A percentile compares a stretch with the other conserved stretches of the same genome.
Evolutionary conservation across 2,329 filamentous ascomycete genomes (phyloP).

Genomic region (Pseudopithomyces chartarum): DNA sequence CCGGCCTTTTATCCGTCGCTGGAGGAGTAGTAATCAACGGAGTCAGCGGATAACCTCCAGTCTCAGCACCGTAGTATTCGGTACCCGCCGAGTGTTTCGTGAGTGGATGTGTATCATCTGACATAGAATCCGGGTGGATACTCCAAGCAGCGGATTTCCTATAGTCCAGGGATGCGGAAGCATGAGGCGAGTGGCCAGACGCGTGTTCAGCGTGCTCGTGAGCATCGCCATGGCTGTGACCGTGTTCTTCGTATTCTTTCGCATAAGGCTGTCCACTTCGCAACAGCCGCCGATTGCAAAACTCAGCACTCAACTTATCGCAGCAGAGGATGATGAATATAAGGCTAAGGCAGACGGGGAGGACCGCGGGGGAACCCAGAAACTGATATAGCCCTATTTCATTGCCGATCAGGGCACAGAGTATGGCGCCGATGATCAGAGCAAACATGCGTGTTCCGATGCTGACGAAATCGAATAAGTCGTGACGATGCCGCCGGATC

Average conservation of each 20-base stretch:
- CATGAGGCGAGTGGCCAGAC: conserved; percentile 14
- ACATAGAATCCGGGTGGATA: conserved; percentile 18
- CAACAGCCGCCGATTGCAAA: conserved; percentile 35
- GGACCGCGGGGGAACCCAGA: conserved; percentile 38
- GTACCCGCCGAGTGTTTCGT: conserved; percentile 14
- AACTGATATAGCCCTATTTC: conserved; percentile 25
- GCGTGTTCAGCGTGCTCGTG: conserved; percentile 19
- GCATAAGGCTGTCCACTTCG: conserved; percentile 39
- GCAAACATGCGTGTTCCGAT: conserved; percentile 37
- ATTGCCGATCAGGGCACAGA: conserved; percentile 38
- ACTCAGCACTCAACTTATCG: conserved; percentile 37
- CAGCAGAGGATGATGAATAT: conserved; percentile 38
- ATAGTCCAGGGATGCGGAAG: conserved; percentile 19
- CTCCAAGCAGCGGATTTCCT: conserved; percentile 30
- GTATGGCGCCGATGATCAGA: conserved; percentile 28
- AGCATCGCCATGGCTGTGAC: conserved; percentile 18
- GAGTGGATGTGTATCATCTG: conserved; percentile 19
- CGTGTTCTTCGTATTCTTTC: conserved; percentile 28
- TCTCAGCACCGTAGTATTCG: conserved; percentile 18
- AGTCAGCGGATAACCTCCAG: conserved; percentile 21
- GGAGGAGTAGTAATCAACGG: conserved; percentile 22
- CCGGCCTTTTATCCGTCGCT: conserved; percentile 6
- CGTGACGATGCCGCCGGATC: conserved; percentile 46
- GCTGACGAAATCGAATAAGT: conserved; percentile 47
- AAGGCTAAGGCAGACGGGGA: conserved; percentile 43